These are phyloP conservation scores for Tubosaeta sp. DNA, from an alignment of 768 basidiomycete genomes.

Conservation along the genomic window DNA sequence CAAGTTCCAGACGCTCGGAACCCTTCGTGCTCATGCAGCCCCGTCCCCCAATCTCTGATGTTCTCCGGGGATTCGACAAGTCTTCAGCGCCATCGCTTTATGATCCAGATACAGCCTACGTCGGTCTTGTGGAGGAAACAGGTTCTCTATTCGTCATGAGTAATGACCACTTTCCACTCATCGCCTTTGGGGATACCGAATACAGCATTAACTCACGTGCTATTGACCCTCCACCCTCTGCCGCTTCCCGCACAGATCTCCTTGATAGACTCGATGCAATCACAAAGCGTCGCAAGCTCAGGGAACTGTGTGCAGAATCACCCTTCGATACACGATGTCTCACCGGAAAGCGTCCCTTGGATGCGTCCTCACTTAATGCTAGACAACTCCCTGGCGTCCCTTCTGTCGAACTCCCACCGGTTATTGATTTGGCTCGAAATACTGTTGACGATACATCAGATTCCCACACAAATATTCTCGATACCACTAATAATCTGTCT, in stretches of 20 bases:
- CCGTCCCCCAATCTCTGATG: constrained; percentile 65
- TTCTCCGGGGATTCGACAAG: constrained; percentile 51
- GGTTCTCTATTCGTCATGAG: constrained; percentile 85
- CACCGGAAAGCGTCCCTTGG: constrained; percentile 55
- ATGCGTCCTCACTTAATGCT: constrained; percentile 44
- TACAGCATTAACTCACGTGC: constrained; percentile 27
- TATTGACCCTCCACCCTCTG: constrained; percentile 36
- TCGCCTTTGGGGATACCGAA: constrained; percentile 59
- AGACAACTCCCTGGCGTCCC: constrained; percentile 61
- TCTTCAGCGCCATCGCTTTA: constrained; percentile 35
- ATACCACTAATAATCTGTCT: constrained; percentile 16
- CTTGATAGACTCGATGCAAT: constrained; percentile 42
- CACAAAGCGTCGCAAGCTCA: constrained; percentile 41
- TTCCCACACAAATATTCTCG: constrained; percentile 11
- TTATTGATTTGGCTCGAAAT: constrained; percentile 10
- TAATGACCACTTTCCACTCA: constrained; percentile 74
- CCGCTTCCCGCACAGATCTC: constrained; percentile 28
- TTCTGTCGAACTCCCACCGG: constrained; percentile 30
- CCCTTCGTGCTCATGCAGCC: constrained; percentile 89
- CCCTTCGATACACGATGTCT: constrained; percentile 54
- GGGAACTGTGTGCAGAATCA: constrained; percentile 36
- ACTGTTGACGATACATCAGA: constrained; percentile 13
- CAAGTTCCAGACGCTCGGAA: constrained; percentile 40
- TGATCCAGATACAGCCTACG: constrained; percentile 62
- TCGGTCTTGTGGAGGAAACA: constrained; percentile 70